Evolutionary conservation across 2,329 filamentous ascomycete genomes (phyloP), one percentile per base, ranked within the genome.

Genomic region (Pseudogymnoascus sp.): DNA sequence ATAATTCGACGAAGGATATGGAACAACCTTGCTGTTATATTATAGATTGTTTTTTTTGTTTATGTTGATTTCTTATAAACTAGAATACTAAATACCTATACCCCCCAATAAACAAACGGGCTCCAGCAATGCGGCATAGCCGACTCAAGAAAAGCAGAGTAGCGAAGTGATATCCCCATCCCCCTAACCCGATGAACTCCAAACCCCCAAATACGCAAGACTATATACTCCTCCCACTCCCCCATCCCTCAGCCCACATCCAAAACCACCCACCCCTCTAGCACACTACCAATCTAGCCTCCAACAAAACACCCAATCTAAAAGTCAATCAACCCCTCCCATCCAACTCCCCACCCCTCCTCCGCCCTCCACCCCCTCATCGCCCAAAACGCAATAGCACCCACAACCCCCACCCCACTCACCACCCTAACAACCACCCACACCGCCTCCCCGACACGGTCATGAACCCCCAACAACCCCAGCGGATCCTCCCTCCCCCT

Each of bases 371-470:
- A 67, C 25, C 50, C 63, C 53, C 62, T 76, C 16, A 78, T 76
- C 60, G 88, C 72, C 84, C 84, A 90, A 59, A 89, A 79, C 21
- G 86, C 84, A 37, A 93, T 73, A 12, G 89, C 90, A 3, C 91
- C 89, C 2, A 96, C 73, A 28, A 95, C 77, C 0, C 91, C 87
- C 62, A 92, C 79, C 61, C 89, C 86, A 12, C 91, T 89, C 21
- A 93, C 75, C 5, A 96, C 78, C 72, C 93, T 89, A 38, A 96
- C 77, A 0, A 89, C 82, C 56, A 89, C 74, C 78, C 87, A 87
- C 0, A 89, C 84, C 53, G 82, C 83, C 50, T 82, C 81, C 68
- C 82, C 86, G 40, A 96, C 71, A 37, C 85, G 83, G 18, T 89
- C 85, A 2, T 84, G 84, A 67, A 92, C 82, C 66, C 87, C 81